A percentile compares a stretch with the other conserved stretches of the same genome.
phyloP scores from a whole-genome alignment of 495 filamentous ascomycete genomes.

The Penicillium pancosmium region DNA sequence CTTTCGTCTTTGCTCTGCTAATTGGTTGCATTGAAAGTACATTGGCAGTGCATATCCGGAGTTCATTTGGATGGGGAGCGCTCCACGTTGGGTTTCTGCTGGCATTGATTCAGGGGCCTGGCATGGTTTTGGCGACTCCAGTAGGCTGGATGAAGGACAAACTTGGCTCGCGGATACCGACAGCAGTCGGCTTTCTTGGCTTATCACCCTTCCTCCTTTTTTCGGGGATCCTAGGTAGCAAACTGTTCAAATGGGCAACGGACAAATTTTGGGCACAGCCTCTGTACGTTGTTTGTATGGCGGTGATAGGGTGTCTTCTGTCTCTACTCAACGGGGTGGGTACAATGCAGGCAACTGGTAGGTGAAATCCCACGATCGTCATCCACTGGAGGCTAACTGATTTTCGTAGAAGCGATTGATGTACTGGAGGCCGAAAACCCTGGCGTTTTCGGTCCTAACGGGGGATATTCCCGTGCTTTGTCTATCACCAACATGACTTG shows the following conservation, averaged over 20 bases:
- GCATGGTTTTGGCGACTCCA: slow-evolving; percentile 24
- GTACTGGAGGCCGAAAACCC: slow-evolving; percentile 26
- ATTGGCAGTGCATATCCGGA: slow-evolving; percentile 32
- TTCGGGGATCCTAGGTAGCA: slow-evolving; percentile 28
- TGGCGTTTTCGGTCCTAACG: slow-evolving; percentile 37
- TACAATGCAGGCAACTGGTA: slow-evolving; percentile 38
- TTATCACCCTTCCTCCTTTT: slow-evolving; percentile 27
- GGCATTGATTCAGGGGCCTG: slow-evolving; percentile 31
- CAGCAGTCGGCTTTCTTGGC: slow-evolving; percentile 23
- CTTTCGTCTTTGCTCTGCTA: slow-evolving; percentile 24
- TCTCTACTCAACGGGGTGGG: slow-evolving; percentile 32
- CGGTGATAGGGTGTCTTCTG: slow-evolving; percentile 19
- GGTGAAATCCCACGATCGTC: slow-evolving; percentile 7
- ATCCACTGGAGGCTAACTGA: not conserved
- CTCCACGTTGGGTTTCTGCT: slow-evolving; percentile 34
- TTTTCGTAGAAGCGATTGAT: slow-evolving; percentile 28
- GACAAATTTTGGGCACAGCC: slow-evolving; percentile 17
- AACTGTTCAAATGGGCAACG: slow-evolving; percentile 21
- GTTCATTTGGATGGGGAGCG: slow-evolving; percentile 35
- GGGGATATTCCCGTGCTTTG: slow-evolving; percentile 42
- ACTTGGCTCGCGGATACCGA: slow-evolving; percentile 28
- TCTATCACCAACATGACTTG: slow-evolving; percentile 40
- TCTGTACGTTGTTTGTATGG: slow-evolving; percentile 24
- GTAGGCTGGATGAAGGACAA: slow-evolving; percentile 36
- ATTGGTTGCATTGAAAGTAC: slow-evolving; percentile 36